These are phyloP conservation scores for Rhizopogon roseolus DNA, from an alignment of 768 basidiomycete species.

Conservation along the genomic window DNA sequence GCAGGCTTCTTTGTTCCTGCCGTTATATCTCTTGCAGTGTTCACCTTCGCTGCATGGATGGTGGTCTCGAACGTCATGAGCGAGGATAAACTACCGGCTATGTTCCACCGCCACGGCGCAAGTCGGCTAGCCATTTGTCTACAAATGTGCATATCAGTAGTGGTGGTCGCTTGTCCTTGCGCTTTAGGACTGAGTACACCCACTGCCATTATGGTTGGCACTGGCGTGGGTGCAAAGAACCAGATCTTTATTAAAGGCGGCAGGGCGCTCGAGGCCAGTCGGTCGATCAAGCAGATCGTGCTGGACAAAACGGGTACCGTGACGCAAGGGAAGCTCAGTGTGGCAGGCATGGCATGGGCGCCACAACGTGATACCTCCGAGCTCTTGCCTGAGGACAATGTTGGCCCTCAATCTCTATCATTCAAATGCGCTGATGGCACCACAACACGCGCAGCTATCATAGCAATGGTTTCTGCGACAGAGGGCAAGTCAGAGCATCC, in stretches of 20 bases:
- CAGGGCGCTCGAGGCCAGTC: slow-evolving; percentile 87
- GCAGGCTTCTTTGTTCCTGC: slow-evolving; percentile 95
- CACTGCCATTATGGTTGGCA: slow-evolving; percentile 99
- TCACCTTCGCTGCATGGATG: slow-evolving; percentile 87
- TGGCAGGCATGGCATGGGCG: slow-evolving; percentile 76
- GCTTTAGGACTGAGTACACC: slow-evolving; percentile 95
- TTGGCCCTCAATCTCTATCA: slow-evolving; percentile 9
- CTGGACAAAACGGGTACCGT: slow-evolving; percentile 98
- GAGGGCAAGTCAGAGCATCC: slow-evolving; percentile 96
- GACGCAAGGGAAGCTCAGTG: slow-evolving; percentile 88
- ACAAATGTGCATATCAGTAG: slow-evolving; percentile 95
- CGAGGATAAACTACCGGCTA: slow-evolving; percentile 61
- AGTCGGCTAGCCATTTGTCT: slow-evolving; percentile 88
- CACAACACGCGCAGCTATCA: slow-evolving; percentile 52
- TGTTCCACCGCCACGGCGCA: slow-evolving; percentile 83
- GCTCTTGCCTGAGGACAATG: slow-evolving; percentile 8
- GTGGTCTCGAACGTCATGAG: slow-evolving; percentile 55
- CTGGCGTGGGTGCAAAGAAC: slow-evolving; percentile 93
- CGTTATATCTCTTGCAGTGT: slow-evolving; percentile 74
- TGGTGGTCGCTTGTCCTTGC: slow-evolving; percentile 98
- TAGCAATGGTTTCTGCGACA: slow-evolving; percentile 81
- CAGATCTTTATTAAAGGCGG: slow-evolving; percentile 99
- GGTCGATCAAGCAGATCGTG: slow-evolving; percentile 73
- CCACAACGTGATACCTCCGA: slow-evolving; percentile 30
- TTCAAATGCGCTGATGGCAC: slow-evolving; percentile 52